Evolutionary conservation across 169 alveolate genomes (phyloP).

Genomic region (Fabrea salina): DNA sequence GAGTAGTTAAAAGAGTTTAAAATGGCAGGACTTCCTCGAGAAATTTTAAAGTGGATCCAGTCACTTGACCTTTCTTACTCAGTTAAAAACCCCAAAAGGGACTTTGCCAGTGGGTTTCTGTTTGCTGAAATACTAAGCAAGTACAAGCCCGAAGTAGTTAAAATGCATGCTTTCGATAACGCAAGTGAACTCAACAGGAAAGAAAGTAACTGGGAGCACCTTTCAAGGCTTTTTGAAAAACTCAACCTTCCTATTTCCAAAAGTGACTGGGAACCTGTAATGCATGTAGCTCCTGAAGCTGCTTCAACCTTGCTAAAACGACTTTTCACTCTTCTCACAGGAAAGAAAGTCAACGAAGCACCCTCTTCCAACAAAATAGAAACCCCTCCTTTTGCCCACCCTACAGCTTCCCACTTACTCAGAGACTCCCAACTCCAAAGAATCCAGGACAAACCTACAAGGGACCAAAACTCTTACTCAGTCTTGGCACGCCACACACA

Average conservation of each 20-base stretch:
- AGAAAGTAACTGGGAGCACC: conserved; percentile 73
- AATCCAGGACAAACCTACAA: conserved; percentile 21
- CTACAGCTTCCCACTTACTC: conserved; percentile 32
- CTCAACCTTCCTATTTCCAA: conserved; percentile 50
- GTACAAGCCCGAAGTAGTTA: conserved; percentile 70
- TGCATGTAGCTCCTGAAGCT: conserved; percentile 37
- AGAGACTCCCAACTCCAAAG: conserved; percentile 17
- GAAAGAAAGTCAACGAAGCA: background rate
- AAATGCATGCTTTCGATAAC: conserved; percentile 79
- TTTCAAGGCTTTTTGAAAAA: conserved; percentile 60
- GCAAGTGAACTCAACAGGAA: conserved; percentile 56
- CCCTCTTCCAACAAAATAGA: background rate
- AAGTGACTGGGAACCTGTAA: conserved; percentile 38
- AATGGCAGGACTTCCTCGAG: conserved; percentile 69
- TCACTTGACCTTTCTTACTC: conserved; percentile 77
- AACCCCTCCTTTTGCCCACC: conserved; percentile 31
- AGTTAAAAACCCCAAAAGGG: conserved; percentile 75
- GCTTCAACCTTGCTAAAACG: background rate
- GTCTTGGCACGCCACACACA: conserved; percentile 13
- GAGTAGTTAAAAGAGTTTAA: background rate
- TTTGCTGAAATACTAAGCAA: conserved; percentile 79
- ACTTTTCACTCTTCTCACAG: background rate
- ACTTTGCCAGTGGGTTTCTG: conserved; percentile 76
- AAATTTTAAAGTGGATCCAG: conserved; percentile 76
- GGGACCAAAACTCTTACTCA: background rate